Conservation (phyloP, 768 basidiomycete genomes). For the Lactarius sp. region DNA sequence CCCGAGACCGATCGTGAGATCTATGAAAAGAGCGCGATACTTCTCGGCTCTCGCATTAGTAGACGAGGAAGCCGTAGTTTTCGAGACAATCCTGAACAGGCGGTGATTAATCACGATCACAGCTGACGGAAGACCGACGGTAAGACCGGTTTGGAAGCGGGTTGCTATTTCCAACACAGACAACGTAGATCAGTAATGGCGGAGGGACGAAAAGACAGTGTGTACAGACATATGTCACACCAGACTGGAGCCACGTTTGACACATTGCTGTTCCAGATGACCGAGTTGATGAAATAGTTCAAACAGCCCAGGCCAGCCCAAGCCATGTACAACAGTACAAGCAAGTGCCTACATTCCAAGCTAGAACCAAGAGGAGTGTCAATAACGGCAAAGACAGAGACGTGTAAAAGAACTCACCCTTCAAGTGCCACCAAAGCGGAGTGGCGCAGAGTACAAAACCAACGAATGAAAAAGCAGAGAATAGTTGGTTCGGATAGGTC, state of each 20-base stretch:
- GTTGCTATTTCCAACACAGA: slow-evolving; percentile 27
- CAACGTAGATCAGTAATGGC: background rate
- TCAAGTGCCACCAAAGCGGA: slow-evolving; percentile 53
- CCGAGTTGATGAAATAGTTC: slow-evolving; percentile 56
- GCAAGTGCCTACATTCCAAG: slow-evolving; percentile 68
- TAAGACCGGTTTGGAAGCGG: slow-evolving; percentile 29
- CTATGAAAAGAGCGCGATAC: slow-evolving; percentile 11
- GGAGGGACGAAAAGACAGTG: background rate
- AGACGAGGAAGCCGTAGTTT: background rate
- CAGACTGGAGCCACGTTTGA: slow-evolving; percentile 44
- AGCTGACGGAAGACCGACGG: slow-evolving; percentile 32
- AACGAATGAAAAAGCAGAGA: slow-evolving; percentile 40
- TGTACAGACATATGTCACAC: slow-evolving; percentile 52
- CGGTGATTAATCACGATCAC: slow-evolving; percentile 38
- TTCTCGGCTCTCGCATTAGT: slow-evolving; percentile 1
- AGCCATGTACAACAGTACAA: slow-evolving; percentile 60
- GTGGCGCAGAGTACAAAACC: slow-evolving; percentile 44
- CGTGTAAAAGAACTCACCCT: slow-evolving; percentile 31
- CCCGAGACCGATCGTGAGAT: slow-evolving; percentile 15
- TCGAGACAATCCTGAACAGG: slow-evolving; percentile 30
- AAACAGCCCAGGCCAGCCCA: slow-evolving; percentile 61
- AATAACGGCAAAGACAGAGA: background rate
- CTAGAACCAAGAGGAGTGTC: slow-evolving; percentile 27
- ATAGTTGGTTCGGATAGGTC: slow-evolving; percentile 26
- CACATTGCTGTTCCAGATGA: slow-evolving; percentile 61